Base-by-base conservation (phyloP, 352 stramenopile species). In the Phytophthora crassamura region DNA sequence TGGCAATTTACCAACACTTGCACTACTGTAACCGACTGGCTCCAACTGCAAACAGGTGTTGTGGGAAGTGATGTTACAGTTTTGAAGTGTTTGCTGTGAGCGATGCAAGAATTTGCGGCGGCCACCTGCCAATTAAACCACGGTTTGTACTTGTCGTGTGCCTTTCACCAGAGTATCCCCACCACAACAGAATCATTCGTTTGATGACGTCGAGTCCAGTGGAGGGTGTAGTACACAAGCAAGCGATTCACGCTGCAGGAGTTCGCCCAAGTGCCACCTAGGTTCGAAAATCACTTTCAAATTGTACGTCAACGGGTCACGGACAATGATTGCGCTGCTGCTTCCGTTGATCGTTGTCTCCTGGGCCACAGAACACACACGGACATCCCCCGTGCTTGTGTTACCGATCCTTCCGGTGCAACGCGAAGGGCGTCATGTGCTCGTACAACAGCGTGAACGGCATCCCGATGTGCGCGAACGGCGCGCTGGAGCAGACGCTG, bases 391-490 rank as follows among this genome's bases (percentile, higher is more conserved):
- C 81, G 75, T 48, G 81, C 79, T 0, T 90, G 79, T 32, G 18
- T 54, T 0, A 60, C 59, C 14, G 34, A 48, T 2, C 59, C 22
- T 40, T n/a, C n/a, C n/a, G 15, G 16, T 66, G 28, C 59, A 87
- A 12, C 68, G 91, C 82, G 3, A 91, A 28, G 39, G 78, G 86
- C 5, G 67, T 98, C 59, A 98, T 99, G 96, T 99, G 95, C 77
- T 95, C 84, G 38, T 99, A 99, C 82, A 98, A 99, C 67, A 86
- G 84, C 32, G 61, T 98, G 14, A 98, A 98, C 69, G 93, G 94
- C 9, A 74, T 97, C 28, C 96, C 95, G 5, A 86, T 90, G 55
- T 98, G 96, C 61, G 85, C 91, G 9, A 97, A 98, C 63, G 56
- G 74, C 8, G 71, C 75, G 28, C 75, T 98, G 18, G 64, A 75